A percentile compares a stretch with the other conserved stretches of the same genome.
phyloP scores from a whole-genome alignment of 345 rosid species.

The Fremontodendron californicum region DNA sequence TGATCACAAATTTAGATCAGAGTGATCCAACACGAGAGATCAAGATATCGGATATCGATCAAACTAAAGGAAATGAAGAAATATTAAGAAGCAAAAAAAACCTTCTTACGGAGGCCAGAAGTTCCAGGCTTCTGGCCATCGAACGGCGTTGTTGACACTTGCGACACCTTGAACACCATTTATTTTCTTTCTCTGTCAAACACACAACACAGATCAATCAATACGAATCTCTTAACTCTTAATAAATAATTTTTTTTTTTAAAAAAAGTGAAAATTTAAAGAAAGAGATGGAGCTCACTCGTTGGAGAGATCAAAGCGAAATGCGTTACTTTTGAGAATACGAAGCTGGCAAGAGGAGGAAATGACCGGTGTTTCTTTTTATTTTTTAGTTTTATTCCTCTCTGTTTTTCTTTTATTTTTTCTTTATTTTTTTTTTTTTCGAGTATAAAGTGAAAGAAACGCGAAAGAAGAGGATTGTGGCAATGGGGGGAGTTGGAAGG shows the following conservation, averaged over 20 bases:
- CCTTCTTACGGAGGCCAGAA: conserved; percentile 99
- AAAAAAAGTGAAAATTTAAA: neutral
- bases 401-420: neutral
- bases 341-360: neutral
- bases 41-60: neutral
- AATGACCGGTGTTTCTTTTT: neutral
- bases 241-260: neutral
- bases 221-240: neutral
- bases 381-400: neutral
- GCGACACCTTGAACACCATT: conserved; percentile 54
- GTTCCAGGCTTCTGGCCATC: conserved; percentile 99
- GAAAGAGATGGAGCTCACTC: neutral
- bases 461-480: neutral
- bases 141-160: conserved; percentile 57
- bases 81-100: conserved; percentile 12
- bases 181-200: neutral
- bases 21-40: neutral
- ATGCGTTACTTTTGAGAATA: neutral
- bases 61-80: neutral
- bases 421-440: neutral
- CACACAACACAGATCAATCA: conserved; percentile 1
- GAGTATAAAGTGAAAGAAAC: neutral
- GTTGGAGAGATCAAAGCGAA: conserved; percentile 2
- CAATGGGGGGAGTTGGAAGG: neutral
- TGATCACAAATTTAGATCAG: neutral